Conservation (phyloP, 2,329 filamentous ascomycete genomes). For the Arthrobotrys pseudoclavata region DNA sequence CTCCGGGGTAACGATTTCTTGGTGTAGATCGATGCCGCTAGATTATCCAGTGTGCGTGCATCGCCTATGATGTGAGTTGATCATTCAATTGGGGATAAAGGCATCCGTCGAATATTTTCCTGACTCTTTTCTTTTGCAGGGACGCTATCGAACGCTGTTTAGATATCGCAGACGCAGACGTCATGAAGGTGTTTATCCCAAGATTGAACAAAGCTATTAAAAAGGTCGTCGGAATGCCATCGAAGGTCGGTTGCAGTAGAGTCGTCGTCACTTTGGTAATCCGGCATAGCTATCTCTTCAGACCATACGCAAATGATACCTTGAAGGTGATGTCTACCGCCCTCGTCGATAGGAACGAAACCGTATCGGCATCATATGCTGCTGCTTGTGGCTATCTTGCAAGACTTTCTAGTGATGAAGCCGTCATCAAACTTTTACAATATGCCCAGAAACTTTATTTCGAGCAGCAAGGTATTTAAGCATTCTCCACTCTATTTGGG, state of each 20-base stretch:
- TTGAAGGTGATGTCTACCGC: slow-evolving; percentile 83
- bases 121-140: slow-evolving; percentile 37
- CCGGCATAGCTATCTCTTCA: slow-evolving; percentile 80
- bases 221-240: slow-evolving; percentile 87
- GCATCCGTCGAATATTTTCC: background rate
- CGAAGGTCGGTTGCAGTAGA: slow-evolving; percentile 90
- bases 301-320: slow-evolving; percentile 80
- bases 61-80: slow-evolving; percentile 79
- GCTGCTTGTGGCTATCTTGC: slow-evolving; percentile 87
- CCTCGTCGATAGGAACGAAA: slow-evolving; percentile 91
- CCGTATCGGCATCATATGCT: slow-evolving; percentile 90
- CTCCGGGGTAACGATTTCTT: background rate
- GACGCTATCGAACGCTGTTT: slow-evolving; percentile 92
- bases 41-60: slow-evolving; percentile 82
- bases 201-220: slow-evolving; percentile 84
- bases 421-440: slow-evolving; percentile 70
- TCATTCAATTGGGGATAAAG: background rate
- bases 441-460: slow-evolving; percentile 81
- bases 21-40: slow-evolving; percentile 80
- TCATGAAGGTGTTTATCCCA: slow-evolving; percentile 81
- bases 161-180: slow-evolving; percentile 81
- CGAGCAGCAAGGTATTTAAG: slow-evolving; percentile 79
- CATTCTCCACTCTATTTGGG: slow-evolving; percentile 74
- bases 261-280: slow-evolving; percentile 88
- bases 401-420: slow-evolving; percentile 71